phyloP scores from a whole-genome alignment of 2,329 filamentous ascomycete species.

The Tothia fuscella region DNA sequence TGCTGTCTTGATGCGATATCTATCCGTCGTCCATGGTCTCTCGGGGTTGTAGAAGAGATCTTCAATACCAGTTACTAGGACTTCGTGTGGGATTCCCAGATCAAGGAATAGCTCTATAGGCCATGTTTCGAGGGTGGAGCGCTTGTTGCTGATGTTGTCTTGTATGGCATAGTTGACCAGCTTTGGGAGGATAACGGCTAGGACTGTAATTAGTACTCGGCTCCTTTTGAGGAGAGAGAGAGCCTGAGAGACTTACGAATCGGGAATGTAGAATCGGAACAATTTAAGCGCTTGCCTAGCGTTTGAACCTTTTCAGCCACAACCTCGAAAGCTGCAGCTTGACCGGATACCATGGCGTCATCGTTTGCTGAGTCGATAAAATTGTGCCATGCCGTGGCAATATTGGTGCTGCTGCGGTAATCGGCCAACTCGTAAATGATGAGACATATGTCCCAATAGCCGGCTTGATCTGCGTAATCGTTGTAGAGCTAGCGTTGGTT shows the following conservation, averaged over 20 bases:
- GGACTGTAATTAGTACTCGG: slow-evolving; percentile 20
- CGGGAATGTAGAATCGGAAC: slow-evolving; percentile 45
- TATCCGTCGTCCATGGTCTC: slow-evolving; percentile 47
- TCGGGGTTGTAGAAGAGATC: slow-evolving; percentile 53
- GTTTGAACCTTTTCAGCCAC: slow-evolving; percentile 49
- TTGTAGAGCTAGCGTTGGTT: slow-evolving; percentile 62
- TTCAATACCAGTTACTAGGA: slow-evolving; percentile 50
- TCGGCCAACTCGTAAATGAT: slow-evolving; percentile 87
- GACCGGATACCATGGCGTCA: slow-evolving; percentile 34
- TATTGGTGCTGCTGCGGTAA: slow-evolving; percentile 76
- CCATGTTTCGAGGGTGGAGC: slow-evolving; percentile 41
- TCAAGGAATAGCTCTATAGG: slow-evolving; percentile 54
- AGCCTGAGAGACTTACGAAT: slow-evolving; percentile 28
- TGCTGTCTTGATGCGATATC: slow-evolving; percentile 44
- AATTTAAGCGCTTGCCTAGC: slow-evolving; percentile 43
- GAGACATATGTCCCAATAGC: slow-evolving; percentile 87
- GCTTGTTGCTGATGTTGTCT: slow-evolving; percentile 34
- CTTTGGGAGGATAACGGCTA: slow-evolving; percentile 16
- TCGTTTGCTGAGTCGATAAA: slow-evolving; percentile 19
- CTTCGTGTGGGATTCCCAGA: slow-evolving; percentile 49
- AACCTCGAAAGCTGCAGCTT: slow-evolving; percentile 54
- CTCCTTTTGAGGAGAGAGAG: neutral
- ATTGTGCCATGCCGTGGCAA: slow-evolving; percentile 65
- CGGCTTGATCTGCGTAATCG: slow-evolving; percentile 75
- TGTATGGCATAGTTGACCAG: slow-evolving; percentile 31